A percentile compares a stretch with the other conserved stretches of the same genome.
phyloP scores from a whole-genome alignment of 441 rosid genomes.

The Arabidopsis lyrata region DNA sequence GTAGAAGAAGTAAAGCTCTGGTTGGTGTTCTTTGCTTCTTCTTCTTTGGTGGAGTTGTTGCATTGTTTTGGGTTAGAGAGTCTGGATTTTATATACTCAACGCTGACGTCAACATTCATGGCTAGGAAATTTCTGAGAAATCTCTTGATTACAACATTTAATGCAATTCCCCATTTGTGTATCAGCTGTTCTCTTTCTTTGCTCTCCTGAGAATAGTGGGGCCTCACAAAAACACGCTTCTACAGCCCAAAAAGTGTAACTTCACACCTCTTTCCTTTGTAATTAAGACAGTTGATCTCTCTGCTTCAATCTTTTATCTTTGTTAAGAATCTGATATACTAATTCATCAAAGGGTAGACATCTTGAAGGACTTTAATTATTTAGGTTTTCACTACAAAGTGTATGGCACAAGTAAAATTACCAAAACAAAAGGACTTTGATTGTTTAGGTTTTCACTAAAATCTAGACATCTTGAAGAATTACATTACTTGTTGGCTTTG shows the following conservation, averaged over 20 bases:
- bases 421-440: neutral
- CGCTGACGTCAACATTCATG: constrained; percentile 12
- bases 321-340: neutral
- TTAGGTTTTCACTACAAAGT: neutral
- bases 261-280: constrained; percentile 19
- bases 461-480: constrained; percentile 1
- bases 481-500: neutral
- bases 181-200: constrained; percentile 6
- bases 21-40: neutral
- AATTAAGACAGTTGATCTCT: neutral
- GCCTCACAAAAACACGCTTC: constrained; percentile 30
- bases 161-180: constrained; percentile 25
- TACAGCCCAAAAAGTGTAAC: constrained; percentile 32
- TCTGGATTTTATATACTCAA: constrained; percentile 23
- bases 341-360: constrained; percentile 4
- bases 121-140: constrained; percentile 30
- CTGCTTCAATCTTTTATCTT: neutral
- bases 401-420: too few relatives aligned
- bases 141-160: constrained; percentile 36
- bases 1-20: constrained; percentile 19
- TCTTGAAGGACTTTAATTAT: constrained; percentile 5
- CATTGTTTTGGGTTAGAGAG: constrained; percentile 18
- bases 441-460: neutral
- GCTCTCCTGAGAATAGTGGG: constrained; percentile 31
- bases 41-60: constrained; percentile 6